A percentile compares a stretch with the other conserved stretches of the same genome.
phyloP scores from a whole-genome alignment of 2,329 filamentous ascomycete species.

The Orbilia brochopaga region DNA sequence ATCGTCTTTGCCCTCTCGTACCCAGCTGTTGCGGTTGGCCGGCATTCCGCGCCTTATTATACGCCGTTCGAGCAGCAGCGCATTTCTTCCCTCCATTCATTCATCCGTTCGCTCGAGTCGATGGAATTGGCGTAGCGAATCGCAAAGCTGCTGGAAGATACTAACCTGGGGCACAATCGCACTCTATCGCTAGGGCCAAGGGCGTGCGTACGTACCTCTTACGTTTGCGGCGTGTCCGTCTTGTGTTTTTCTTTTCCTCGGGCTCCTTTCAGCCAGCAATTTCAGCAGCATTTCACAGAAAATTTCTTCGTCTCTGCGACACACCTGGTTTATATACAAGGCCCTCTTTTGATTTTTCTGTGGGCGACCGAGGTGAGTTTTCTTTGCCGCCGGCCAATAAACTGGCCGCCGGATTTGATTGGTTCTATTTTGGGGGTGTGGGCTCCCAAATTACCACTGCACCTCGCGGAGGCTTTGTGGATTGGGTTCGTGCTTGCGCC shows the following conservation, averaged over 20 bases:
- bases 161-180: conserved; percentile 10
- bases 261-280: conserved; percentile 6
- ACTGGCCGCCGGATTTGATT: conserved; percentile 26
- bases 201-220: conserved; percentile 4
- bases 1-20: neutral
- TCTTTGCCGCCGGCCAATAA: conserved; percentile 49
- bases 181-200: neutral
- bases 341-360: conserved; percentile 1
- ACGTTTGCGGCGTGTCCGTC: conserved; percentile 2
- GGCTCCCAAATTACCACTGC: conserved; percentile 33
- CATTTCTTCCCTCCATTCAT: conserved; percentile 16
- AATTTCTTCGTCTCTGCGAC: conserved; percentile 4
- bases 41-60: conserved; percentile 41
- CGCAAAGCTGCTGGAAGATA: conserved; percentile 8
- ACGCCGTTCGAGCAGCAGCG: conserved; percentile 38
- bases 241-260: conserved; percentile 14
- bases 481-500: conserved; percentile 32
- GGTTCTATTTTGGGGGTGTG: conserved; percentile 33
- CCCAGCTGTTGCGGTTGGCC: neutral
- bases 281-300: conserved; percentile 4
- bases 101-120: conserved; percentile 28
- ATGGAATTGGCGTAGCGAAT: neutral
- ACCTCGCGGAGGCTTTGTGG: conserved; percentile 36
- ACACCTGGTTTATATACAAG: conserved; percentile 35
- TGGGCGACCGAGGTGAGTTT: conserved; percentile 34